Base-by-base conservation (phyloP, 371 early-diverging fungal species). In the Rhizopus microsporus region DNA sequence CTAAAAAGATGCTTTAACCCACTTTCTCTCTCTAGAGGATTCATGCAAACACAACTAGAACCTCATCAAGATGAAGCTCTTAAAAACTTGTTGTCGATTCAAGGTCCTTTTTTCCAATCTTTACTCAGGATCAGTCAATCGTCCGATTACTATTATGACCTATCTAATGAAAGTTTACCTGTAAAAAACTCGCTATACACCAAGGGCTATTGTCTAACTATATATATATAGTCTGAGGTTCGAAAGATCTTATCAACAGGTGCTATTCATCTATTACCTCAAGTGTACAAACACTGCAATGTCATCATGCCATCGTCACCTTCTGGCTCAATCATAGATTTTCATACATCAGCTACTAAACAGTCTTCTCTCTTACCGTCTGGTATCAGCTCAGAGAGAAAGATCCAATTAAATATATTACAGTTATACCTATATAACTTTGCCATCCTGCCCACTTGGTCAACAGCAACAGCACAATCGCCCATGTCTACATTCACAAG, bases 351-450 rank as follows among this genome's bases (percentile, higher is more conserved):
- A 39, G 71, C 77, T 0, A 76, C 67, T 2, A 51, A 51, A 50
- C 73, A 71, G 45, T 71, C 75, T 0, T 68, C 67, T 7, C 47
- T 75, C 0, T 33, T 70, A 37, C 60, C 72, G 1, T 23, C 57
- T 29, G 40, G 49, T 7, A 8, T 55, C 10, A 59, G 65, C 32
- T 69, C 65, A 7, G 65, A 67, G 35, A 39, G 68, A 45, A 51
- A 54, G 15, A 62, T 76, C 39, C 56, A 48, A 38, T 64, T 76
- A 49, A 72, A 66, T 15, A 68, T 63, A 57, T 49, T 72, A 12
- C 77, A 76, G 38, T 72, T 76, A 30, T 76, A 68, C 40, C 53
- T 76, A 5, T 72, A 64, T 39, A 68, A 76, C 17, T 53, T 68
- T 31, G 44, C 60, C 16, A 65, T 58, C 34, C 63, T 64, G 34